Base-by-base conservation (phyloP, 1,139 yeast genomes). In the Scheffersomyces cryptocercus region DNA sequence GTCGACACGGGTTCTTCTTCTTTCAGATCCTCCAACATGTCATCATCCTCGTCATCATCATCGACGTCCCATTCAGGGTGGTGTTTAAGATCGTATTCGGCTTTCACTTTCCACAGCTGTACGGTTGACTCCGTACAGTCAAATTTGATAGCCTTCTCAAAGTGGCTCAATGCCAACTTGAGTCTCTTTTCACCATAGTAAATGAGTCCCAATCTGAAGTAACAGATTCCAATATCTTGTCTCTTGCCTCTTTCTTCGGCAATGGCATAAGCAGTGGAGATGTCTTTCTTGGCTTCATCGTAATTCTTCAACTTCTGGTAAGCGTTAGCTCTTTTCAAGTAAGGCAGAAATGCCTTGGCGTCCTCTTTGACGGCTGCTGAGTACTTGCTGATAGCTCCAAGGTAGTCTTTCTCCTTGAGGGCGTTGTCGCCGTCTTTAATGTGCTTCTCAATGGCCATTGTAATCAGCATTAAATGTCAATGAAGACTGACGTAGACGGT, bases 191-290 rank as follows among this genome's bases (percentile, higher is more conserved):
- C 68, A 37, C 70, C 67, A 55, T 72, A 81, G 47, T 67, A 67
- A 16, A 77, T 65, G 45, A 82, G 63, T 8, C 81, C 88, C 43
- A 84, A 67, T 35, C 88, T 72, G 56, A 82, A 81, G 53, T 84
- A 78, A 24, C 85, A 81, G 28, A 73, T 67, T 0, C 81, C 86
- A 34, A 84, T 69, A n/a, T 75, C 76, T 3, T 68, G 66, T 46
- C 83, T 66, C 42, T 72, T 77, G 0, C 84, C 84, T 37, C 79
- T 64, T 5, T 62, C 64, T 33, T 67, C 63, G 0, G 95, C 90
- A 28, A 79, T 56, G 1, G 65, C 60, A 33, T 82, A 70, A 0
- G 95, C 93, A 24, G 64, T 60, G 8, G 78, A 72, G 15, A 88
- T 70, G 48, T 79, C 82, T 3, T 66, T 64, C 42, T 79, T 62